Conservation (phyloP, 2,329 filamentous ascomycete species). For the Xylaria sp. region DNA sequence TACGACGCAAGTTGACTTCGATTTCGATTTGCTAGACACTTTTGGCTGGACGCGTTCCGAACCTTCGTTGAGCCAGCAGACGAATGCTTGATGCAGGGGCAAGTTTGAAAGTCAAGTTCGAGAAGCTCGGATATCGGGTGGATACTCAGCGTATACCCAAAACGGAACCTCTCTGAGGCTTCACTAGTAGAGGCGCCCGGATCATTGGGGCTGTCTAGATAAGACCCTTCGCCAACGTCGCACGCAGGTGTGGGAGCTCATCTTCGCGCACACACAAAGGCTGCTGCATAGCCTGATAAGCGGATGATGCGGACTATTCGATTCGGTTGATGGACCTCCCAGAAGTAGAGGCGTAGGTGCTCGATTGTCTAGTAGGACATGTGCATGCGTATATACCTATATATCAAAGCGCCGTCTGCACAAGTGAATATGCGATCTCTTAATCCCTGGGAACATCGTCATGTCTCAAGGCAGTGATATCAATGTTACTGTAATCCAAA, state of each 20-base stretch:
- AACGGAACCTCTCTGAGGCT: neutral
- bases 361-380: conserved; percentile 31
- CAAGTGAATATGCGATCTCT: conserved; percentile 14
- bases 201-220: neutral
- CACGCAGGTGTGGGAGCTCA: neutral
- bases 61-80: conserved; percentile 40
- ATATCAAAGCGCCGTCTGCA: conserved; percentile 20
- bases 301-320: neutral
- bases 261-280: neutral
- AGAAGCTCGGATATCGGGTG: neutral
- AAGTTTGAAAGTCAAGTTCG: neutral
- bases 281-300: neutral
- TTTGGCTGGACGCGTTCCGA: conserved; percentile 59
- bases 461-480: conserved; percentile 13
- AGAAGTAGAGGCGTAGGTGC: conserved; percentile 3
- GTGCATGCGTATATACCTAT: conserved; percentile 29
- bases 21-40: conserved; percentile 61
- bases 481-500: conserved; percentile 13
- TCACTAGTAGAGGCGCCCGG: neutral
- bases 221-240: neutral
- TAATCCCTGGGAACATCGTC: neutral
- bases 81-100: conserved; percentile 26
- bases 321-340: neutral
- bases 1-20: conserved; percentile 53
- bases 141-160: neutral